These are phyloP conservation scores for Nannizziopsis barbatae DNA, from an alignment of 2,329 filamentous ascomycete species.

Conservation along the genomic window DNA sequence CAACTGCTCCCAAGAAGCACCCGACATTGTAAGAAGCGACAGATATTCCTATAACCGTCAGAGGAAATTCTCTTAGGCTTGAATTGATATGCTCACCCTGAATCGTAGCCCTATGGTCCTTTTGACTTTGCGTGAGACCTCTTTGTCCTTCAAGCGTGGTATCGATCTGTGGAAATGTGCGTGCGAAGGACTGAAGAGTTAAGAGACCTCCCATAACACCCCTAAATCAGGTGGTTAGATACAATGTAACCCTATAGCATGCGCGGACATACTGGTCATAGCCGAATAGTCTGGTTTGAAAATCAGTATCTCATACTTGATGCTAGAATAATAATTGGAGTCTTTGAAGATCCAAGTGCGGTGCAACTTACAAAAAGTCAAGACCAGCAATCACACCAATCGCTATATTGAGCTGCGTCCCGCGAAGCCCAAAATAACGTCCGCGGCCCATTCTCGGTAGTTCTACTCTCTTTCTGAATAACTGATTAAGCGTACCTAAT, in stretches of 20 bases:
- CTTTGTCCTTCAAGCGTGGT: constrained; percentile 29
- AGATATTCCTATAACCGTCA: constrained; percentile 25
- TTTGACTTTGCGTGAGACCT: constrained; percentile 24
- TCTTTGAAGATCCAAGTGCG: not conserved
- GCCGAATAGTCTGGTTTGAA: constrained; percentile 37
- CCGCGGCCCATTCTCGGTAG: constrained; percentile 17
- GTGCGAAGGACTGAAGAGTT: constrained; percentile 52
- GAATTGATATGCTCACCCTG: constrained; percentile 22
- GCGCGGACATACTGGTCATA: constrained; percentile 49
- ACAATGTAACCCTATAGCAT: not conserved
- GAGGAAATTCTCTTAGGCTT: not conserved
- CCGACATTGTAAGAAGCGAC: constrained; percentile 39
- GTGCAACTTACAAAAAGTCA: constrained; percentile 47
- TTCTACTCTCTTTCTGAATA: not conserved
- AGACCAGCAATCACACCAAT: constrained; percentile 61
- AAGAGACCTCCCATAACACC: constrained; percentile 67
- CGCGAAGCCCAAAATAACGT: constrained; percentile 54
- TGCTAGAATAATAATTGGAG: not conserved
- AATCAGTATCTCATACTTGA: not conserved
- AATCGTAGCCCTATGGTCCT: constrained; percentile 39
- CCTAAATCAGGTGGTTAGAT: constrained; percentile 16
- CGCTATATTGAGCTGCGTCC: constrained; percentile 55
- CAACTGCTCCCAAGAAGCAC: constrained; percentile 41
- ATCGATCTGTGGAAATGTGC: constrained; percentile 45
- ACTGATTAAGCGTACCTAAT: not conserved